Conservation (phyloP, 1,284 basidiomycete species). For the Heterobasidion occidentale region DNA sequence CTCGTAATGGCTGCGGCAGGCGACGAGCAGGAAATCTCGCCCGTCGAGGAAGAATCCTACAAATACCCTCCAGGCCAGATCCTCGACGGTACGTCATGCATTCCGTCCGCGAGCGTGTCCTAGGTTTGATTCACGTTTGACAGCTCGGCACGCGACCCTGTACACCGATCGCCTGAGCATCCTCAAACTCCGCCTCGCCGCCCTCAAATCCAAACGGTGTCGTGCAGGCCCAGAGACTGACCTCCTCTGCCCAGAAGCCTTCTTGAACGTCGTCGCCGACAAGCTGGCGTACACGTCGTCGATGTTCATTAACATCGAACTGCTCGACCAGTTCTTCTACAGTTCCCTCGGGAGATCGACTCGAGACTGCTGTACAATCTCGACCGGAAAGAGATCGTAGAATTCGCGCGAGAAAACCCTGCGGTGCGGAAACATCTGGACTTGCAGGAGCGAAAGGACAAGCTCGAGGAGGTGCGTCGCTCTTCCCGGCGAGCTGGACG, state of each 20-base stretch:
- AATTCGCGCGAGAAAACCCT: slow-evolving; percentile 95
- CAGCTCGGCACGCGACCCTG: slow-evolving; percentile 88
- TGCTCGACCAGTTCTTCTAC: slow-evolving; percentile 99
- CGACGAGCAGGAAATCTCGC: slow-evolving; percentile 34
- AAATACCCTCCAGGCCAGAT: slow-evolving; percentile 88
- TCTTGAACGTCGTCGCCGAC: slow-evolving; percentile 94
- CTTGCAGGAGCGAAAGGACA: slow-evolving; percentile 94
- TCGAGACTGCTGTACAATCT: slow-evolving; percentile 90
- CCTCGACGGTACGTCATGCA: slow-evolving; percentile 62
- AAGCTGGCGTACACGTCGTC: slow-evolving; percentile 94
- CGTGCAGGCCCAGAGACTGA: slow-evolving; percentile 80
- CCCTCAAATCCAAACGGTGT: slow-evolving; percentile 86
- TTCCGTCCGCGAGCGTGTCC: not conserved
- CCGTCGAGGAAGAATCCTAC: slow-evolving; percentile 58
- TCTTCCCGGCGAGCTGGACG: not conserved
- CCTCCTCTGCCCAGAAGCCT: slow-evolving; percentile 92
- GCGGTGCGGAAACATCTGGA: slow-evolving; percentile 83
- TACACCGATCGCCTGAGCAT: slow-evolving; percentile 78
- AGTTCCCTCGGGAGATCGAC: slow-evolving; percentile 98
- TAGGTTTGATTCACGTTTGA: slow-evolving; percentile 8
- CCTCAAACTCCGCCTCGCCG: slow-evolving; percentile 77
- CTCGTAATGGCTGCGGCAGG: slow-evolving; percentile 26
- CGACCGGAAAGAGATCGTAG: slow-evolving; percentile 77
- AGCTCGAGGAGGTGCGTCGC: slow-evolving; percentile 79
- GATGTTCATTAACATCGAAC: slow-evolving; percentile 98